phyloP scores from a whole-genome alignment of 176 grass and related monocot species.

The Hordeum vulgare region MorexV3_pseudomolecules_assembly NC_058518.1:135073-135572 shows the following conservation, averaged over 20 bases:
- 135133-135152: neutral
- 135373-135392: neutral
- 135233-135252: neutral
- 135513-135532: conserved; percentile 64
- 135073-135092: too few species aligned
- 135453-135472: conserved; percentile 26
- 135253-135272: conserved; percentile 54
- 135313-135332: conserved; percentile 3
- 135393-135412: conserved; percentile 17
- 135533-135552: conserved; percentile 57
- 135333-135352: neutral
- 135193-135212: neutral
- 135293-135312: conserved; percentile 89
- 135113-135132: too few species aligned
- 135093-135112: too few species aligned
- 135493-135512: conserved; percentile 95
- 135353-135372: neutral
- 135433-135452: conserved; percentile 12
- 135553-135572: conserved; percentile 54
- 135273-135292: conserved; percentile 91
- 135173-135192: neutral
- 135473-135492: conserved; percentile 95
- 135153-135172: neutral
- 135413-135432: neutral
- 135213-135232: neutral